Evolutionary conservation across 129 eudicot species (phyloP).

Genomic region (Artemisia tridentata): DNA sequence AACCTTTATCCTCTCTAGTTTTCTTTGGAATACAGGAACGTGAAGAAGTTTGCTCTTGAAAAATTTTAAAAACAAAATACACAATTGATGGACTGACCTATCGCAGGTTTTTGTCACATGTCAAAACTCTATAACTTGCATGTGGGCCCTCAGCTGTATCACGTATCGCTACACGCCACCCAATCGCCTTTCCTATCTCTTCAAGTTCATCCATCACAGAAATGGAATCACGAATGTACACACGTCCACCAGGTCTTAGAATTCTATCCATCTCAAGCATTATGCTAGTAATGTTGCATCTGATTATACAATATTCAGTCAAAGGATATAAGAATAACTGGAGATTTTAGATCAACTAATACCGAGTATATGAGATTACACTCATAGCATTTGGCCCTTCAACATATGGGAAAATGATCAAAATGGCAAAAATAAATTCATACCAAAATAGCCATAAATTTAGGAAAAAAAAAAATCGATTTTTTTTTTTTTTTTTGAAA

Average conservation of each 20-base stretch:
- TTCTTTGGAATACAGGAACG: constrained; percentile 6
- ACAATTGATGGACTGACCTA: constrained; percentile 7
- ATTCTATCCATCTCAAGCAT: constrained; percentile 98
- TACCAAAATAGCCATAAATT: no score
- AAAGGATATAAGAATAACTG: not conserved
- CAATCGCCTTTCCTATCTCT: constrained; percentile 75
- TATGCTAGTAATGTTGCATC: constrained; percentile 79
- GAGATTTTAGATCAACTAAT: not conserved
- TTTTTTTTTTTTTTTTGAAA: no score
- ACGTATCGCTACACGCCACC: constrained; percentile 71
- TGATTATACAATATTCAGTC: constrained; percentile 22
- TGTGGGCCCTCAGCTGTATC: constrained; percentile 95
- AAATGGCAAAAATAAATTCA: no score
- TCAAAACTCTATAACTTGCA: constrained; percentile 77
- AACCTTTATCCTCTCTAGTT: constrained; percentile 32
- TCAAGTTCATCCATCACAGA: constrained; percentile 75
- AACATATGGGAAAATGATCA: no score
- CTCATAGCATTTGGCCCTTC: no score
- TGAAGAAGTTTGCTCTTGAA: constrained; percentile 26
- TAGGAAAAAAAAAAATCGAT: no score
- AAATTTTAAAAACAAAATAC: constrained; percentile 11
- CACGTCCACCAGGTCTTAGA: constrained; percentile 94
- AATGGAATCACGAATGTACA: constrained; percentile 74
- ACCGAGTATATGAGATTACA: not conserved
- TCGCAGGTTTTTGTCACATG: constrained; percentile 55